Base-by-base conservation (phyloP, 768 basidiomycete genomes). In the Termitomyces titanicus region DNA sequence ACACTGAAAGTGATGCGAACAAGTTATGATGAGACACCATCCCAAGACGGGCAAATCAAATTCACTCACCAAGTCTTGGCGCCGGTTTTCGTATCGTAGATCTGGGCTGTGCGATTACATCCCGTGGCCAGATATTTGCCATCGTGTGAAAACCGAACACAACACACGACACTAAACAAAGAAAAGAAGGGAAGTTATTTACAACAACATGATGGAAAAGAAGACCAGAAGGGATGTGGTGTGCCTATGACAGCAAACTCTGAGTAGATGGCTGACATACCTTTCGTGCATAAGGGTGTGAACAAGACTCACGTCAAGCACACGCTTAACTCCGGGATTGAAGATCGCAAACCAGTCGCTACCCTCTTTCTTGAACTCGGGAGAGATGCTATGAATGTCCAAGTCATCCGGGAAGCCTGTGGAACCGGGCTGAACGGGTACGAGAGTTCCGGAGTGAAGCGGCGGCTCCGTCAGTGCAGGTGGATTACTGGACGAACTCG, bases 91-190 rank as follows among this genome's bases (percentile, higher is more conserved):
- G 89, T 89, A 68, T 98, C 94, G 66, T 91, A 98, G 55, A 99
- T 94, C 69, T 97, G 96, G 18, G 94, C 94, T 0, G 91, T 92
- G 39, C 92, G 81, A 72, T 98, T 98, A 73, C 95, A 98, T 12
- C 95, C 96, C 11, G 95, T 97, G 27, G 95, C 96, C 42, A 98
- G 80, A 63, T 78, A 91, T 68, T 90, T 92, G 17, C 96, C 96
- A 66, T 98, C 94, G 20, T 88, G 84, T 13, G 94, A 96, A 71
- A 98, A 97, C 53, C 89, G 83, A 8, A 98, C 94, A 67, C 94
- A 98, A 69, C 96, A 98, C 3, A 81, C 80, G 9, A 80, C 78
- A 62, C 80, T 80, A 33, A n/a, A 47, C 40, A 31, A 49, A 43
- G 20, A n/a, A 29, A 20, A 25, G 34, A 33, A 51, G n/a, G 31